Evolutionary conservation across 331 rosid species (phyloP), one percentile per base, ranked within the genome.

Genomic region (Malus hybrid): DNA sequence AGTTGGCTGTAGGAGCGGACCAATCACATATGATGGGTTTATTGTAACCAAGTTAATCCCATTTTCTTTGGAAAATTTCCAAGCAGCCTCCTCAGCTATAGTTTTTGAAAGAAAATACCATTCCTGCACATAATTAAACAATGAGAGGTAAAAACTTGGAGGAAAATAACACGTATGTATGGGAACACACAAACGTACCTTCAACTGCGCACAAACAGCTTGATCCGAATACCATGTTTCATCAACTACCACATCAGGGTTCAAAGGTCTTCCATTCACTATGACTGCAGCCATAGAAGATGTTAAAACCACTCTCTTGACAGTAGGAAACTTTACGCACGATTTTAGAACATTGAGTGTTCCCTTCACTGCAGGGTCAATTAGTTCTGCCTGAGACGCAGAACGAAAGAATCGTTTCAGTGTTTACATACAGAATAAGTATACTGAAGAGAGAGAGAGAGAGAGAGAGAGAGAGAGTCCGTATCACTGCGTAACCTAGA

Each of bases 181-280:
- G 58, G n/a, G 58, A 52, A 19, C n/a, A 16, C 8, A 52, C 58
- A 14, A 19, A 52, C 9, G 58, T 52, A 52, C 58, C 58, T 52
- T 52, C n/a, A 14, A 14, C n/a, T 52, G 19, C 20, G 19, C 58
- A 48, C 86, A 84, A n/a, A 76, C 0, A 60, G 48, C 68, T 33
- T 81, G 79, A 73, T 83, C 44, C 4, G 93, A 83, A 83, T 86
- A 86, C 85, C 91, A 89, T 15, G 88, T 87, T 78, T 86, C 93
- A 34, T 86, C 90, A 61, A 86, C 68, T 6, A 82, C 68, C 5
- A 77, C 82, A 61, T 88, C 90, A 3, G 89, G 81, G 12, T 75
- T 77, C n/a, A 36, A 42, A 70, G 88, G 87, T 52, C n/a, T 84
- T 76, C 79, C 78, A 24, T 39, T 78, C 28, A 0, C 10, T 10